A percentile compares a stretch with the other conserved stretches of the same genome.
phyloP scores from a whole-genome alignment of 176 grass and related monocot genomes.

The Triticum turgidum region DNA sequence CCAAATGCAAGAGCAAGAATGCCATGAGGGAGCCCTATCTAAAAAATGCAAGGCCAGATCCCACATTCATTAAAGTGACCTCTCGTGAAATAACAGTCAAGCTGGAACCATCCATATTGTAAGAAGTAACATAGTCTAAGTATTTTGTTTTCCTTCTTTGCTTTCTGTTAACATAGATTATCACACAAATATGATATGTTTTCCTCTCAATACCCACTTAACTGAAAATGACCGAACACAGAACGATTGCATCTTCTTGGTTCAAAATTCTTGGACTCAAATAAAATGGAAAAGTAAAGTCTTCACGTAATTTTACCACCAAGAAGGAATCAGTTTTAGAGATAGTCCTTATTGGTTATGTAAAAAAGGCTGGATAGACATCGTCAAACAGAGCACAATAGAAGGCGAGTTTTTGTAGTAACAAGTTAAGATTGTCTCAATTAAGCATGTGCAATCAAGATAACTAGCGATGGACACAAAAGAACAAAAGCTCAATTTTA shows the following conservation, averaged over 20 bases:
- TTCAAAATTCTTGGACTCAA: neutral
- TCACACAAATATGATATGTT: neutral
- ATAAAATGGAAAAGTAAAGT: neutral
- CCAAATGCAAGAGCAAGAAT: too few species aligned
- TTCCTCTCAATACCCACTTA: slow-evolving; percentile 1
- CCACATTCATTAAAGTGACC: too few species aligned
- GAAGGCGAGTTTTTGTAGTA: neutral
- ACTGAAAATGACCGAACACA: neutral
- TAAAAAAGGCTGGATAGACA: neutral
- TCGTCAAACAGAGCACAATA: neutral
- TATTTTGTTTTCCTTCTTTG: neutral
- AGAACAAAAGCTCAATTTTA: neutral
- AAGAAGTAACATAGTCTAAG: neutral
- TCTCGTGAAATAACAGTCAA: neutral
- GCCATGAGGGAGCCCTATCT: too few species aligned
- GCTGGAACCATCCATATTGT: neutral
- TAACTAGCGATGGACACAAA: neutral
- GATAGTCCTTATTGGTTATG: neutral
- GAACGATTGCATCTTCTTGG: neutral
- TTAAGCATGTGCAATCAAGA: neutral
- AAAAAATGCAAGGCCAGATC: too few species aligned
- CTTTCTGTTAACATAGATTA: slow-evolving; percentile 8
- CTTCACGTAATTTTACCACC: neutral
- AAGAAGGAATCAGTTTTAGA: neutral
- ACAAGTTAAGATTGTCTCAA: neutral